Evolutionary conservation across 768 basidiomycete genomes (phyloP), one percentile per base, ranked within the genome.

Genomic region (Serendipita sp.): DNA sequence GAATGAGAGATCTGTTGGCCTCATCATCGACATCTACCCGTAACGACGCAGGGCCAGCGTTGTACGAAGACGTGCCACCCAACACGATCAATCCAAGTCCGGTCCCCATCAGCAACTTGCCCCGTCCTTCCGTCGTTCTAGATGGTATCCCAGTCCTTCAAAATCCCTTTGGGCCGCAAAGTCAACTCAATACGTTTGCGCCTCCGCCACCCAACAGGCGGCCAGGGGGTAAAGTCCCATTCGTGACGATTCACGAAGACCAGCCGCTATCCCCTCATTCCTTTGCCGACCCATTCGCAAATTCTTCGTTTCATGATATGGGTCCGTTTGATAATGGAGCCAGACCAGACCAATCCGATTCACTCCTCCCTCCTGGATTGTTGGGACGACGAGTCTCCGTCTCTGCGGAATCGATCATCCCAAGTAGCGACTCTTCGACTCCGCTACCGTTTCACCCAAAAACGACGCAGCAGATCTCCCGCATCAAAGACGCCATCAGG

Each of bases 381-480:
- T 81, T 97, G 72, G 91, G 91, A 35, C 84, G 96, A 44, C 85
- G 96, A 47, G 89, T 90, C 2, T 97, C 94, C 44, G 92, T 99
- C 66, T 92, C 89, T 64, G 96, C 96, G 3, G 96, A 99, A 74
- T 92, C 93, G 2, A 92, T 98, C 72, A 83, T 83, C n/a, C 83
- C 96, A 64, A 82, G 89, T 72, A 82, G 83, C 71, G 77, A 77
- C 66, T 72, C 78, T 66, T 78, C 85, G 69, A 83, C 86, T 67
- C 81, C 83, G 24, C 81, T 88, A 7, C 92, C 92, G 24, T 78
- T 86, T 62, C 88, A 83, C 70, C 78, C 79, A 4, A 98, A 99
- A 77, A 79, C 87, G 13, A 75, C 82, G 1, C 86, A 92, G 68
- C 96, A 99, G 75, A 79, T 93, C 37, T 80, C 80, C 30, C 84